Evolutionary conservation across 148 eudicot species (phyloP).

Genomic region (Vaccinium darrowii): DNA sequence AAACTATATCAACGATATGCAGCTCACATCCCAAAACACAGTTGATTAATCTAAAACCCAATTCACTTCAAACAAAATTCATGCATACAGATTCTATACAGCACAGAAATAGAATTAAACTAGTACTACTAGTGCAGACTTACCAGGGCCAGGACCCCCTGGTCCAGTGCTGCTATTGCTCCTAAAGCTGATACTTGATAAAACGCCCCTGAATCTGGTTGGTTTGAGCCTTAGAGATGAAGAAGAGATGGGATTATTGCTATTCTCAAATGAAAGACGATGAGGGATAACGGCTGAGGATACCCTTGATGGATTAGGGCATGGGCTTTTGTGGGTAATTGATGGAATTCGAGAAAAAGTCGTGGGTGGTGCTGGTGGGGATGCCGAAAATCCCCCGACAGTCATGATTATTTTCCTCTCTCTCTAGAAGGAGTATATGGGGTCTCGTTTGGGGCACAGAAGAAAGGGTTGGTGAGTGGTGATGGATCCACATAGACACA

Average conservation of each 20-base stretch:
- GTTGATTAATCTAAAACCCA: neutral
- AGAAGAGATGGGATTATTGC: slow-evolving; percentile 8
- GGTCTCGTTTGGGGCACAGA: no score
- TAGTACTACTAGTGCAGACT: neutral
- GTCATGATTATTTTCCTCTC: neutral
- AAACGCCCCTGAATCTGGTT: neutral
- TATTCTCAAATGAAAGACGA: neutral
- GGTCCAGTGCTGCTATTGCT: slow-evolving; percentile 33
- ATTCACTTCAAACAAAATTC: neutral
- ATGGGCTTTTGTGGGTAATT: slow-evolving; percentile 8
- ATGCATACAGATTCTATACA: neutral
- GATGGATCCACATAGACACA: no score
- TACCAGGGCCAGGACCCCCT: slow-evolving; percentile 34
- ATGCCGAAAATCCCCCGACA: slow-evolving; percentile 16
- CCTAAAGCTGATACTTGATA: slow-evolving; percentile 16
- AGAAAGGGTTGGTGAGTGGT: no score
- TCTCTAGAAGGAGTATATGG: neutral
- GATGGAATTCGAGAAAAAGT: neutral
- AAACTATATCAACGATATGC: neutral
- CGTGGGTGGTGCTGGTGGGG: slow-evolving; percentile 19
- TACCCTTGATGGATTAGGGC: neutral
- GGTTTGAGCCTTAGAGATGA: neutral
- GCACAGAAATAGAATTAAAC: neutral
- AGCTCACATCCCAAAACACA: no score
- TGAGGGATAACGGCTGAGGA: slow-evolving; percentile 8